These are phyloP conservation scores for Glaciozyma martinii DNA, from an alignment of 768 basidiomycete genomes.

Conservation along the genomic window DNA sequence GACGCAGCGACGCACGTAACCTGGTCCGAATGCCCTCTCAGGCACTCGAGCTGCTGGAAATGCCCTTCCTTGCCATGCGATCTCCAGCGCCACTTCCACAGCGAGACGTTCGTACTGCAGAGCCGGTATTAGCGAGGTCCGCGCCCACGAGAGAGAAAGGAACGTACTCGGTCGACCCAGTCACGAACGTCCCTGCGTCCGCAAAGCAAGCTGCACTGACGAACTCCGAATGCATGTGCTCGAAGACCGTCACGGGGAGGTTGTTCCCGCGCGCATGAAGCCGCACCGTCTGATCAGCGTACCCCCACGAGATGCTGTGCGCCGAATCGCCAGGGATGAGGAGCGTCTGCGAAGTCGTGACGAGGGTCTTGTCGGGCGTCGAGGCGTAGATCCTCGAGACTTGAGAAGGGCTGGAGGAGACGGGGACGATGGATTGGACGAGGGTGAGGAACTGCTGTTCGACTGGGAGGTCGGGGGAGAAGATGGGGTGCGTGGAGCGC, in stretches of 20 bases:
- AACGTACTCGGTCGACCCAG: conserved; percentile 1
- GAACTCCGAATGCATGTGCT: background rate
- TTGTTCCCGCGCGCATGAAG: background rate
- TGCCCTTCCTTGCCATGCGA: background rate
- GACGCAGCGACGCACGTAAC: background rate
- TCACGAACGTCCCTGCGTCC: background rate
- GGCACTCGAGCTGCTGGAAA: conserved; percentile 2
- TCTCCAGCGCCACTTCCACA: background rate
- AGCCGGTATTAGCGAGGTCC: background rate
- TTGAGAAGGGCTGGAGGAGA: background rate
- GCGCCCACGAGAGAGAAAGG: no score
- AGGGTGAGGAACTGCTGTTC: background rate
- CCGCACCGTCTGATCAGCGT: background rate
- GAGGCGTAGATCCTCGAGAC: background rate
- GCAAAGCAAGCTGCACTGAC: conserved; percentile 3
- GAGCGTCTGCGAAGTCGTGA: background rate
- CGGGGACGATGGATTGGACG: conserved; percentile 5
- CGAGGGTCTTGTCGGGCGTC: background rate
- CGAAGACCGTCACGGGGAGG: background rate
- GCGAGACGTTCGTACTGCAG: background rate
- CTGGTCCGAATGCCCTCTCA: conserved; percentile 3
- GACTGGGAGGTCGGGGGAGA: conserved; percentile 1
- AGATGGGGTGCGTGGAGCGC: background rate
- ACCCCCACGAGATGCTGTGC: conserved; percentile 3
- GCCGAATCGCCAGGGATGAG: background rate